Evolutionary conservation across 1,139 yeast species (phyloP).

Genomic region (Taiozyma sp.): DNA sequence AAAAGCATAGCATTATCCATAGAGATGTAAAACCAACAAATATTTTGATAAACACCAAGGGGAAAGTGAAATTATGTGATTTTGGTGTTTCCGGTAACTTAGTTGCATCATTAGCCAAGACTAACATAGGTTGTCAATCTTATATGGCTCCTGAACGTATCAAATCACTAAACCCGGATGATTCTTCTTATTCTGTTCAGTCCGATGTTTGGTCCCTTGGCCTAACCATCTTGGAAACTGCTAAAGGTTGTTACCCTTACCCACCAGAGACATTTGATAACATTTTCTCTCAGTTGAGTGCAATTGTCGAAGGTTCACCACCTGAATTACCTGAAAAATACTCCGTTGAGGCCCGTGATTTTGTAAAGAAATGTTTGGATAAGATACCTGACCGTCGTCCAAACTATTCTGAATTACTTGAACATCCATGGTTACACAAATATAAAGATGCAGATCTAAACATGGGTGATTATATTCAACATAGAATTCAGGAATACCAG

Average conservation of each 20-base stretch:
- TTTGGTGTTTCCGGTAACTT: constrained; percentile 95
- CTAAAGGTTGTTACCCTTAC: constrained; percentile 90
- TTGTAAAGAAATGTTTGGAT: constrained; percentile 75
- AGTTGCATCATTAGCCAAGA: constrained; percentile 92
- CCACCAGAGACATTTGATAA: constrained; percentile 91
- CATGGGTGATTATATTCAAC: constrained; percentile 31
- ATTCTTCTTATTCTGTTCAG: constrained; percentile 84
- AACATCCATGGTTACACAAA: constrained; percentile 78
- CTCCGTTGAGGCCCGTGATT: constrained; percentile 74
- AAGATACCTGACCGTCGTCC: constrained; percentile 83
- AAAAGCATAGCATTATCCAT: constrained; percentile 88
- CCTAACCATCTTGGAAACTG: constrained; percentile 80
- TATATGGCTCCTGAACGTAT: constrained; percentile 99
- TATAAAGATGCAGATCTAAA: constrained; percentile 37
- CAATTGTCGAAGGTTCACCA: constrained; percentile 95
- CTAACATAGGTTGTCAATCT: constrained; percentile 97
- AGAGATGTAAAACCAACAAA: constrained; percentile 98
- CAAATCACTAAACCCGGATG: constrained; percentile 58
- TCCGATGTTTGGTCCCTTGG: constrained; percentile 98
- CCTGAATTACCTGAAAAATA: constrained; percentile 66
- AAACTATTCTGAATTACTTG: constrained; percentile 66
- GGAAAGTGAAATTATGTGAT: constrained; percentile 90
- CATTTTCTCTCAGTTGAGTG: constrained; percentile 88
- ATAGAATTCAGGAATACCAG: constrained; percentile 32
- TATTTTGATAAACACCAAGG: constrained; percentile 73